These are phyloP conservation scores for Ustilago sp. DNA, from an alignment of 1,284 basidiomycete genomes.

Conservation along the genomic window DNA sequence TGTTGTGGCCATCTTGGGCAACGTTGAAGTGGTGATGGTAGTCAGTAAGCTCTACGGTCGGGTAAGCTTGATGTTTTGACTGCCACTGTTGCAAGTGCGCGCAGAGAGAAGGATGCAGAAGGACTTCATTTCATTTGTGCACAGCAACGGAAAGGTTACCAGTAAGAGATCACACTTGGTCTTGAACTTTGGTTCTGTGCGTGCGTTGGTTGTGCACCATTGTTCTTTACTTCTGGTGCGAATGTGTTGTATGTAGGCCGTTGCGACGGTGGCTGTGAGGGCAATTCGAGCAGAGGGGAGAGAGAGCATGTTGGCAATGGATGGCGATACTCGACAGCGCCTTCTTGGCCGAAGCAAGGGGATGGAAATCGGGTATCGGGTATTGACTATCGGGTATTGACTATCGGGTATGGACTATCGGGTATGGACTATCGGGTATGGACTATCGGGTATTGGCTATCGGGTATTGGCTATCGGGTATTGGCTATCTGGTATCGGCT, in stretches of 20 bases:
- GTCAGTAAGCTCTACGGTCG: neutral
- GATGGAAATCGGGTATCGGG: neutral
- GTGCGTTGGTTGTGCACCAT: neutral
- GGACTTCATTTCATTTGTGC: conserved; percentile 29
- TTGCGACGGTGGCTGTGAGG: no score
- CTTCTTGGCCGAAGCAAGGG: neutral
- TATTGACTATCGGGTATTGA: neutral
- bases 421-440: conserved; percentile 1
- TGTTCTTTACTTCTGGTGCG: neutral
- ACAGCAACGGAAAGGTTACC: neutral
- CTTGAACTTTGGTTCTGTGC: neutral
- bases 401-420: neutral
- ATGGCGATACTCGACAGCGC: neutral
- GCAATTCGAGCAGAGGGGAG: no score
- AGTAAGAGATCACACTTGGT: neutral
- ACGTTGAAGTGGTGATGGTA: neutral
- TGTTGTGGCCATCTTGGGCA: neutral
- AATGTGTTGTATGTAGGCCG: no score
- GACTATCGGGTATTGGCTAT: neutral
- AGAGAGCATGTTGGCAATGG: no score
- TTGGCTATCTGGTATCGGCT: neutral
- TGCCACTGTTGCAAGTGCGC: no score
- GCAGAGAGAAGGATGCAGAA: neutral
- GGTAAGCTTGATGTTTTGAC: neutral
- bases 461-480: neutral